Evolutionary conservation across 1,139 yeast species (phyloP).

Genomic region (Tardiomyces depauwii): DNA sequence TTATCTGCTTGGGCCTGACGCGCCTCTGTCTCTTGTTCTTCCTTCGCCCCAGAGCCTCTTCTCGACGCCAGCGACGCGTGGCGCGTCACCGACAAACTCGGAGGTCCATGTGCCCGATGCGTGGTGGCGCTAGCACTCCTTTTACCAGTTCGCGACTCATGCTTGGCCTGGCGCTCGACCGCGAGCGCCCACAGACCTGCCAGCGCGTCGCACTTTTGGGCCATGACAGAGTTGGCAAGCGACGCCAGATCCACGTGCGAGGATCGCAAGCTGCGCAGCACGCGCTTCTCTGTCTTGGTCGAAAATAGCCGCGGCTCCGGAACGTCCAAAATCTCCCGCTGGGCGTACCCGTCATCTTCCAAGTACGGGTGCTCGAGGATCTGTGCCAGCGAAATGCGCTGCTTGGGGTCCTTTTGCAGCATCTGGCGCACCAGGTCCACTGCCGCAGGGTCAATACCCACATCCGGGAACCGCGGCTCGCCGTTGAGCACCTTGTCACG

Average conservation of each 20-base stretch:
- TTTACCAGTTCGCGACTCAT: background rate
- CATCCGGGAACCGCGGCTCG: conserved; percentile 44
- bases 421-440: conserved; percentile 41
- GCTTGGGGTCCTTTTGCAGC: conserved; percentile 54
- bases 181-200: conserved; percentile 80
- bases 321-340: conserved; percentile 29
- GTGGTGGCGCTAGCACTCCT: background rate
- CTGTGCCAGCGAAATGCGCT: conserved; percentile 52
- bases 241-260: conserved; percentile 57
- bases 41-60: too few relatives aligned
- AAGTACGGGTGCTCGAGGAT: conserved; percentile 55
- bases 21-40: too few relatives aligned
- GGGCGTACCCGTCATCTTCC: conserved; percentile 35
- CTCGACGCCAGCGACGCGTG: background rate
- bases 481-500: conserved; percentile 48
- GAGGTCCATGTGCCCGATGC: background rate
- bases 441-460: conserved; percentile 25
- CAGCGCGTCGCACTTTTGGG: conserved; percentile 59
- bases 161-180: conserved; percentile 32
- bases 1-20: too few relatives aligned
- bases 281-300: conserved; percentile 50
- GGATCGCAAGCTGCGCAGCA: conserved; percentile 53
- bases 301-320: conserved; percentile 38
- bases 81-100: background rate
- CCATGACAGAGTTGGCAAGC: conserved; percentile 48